Evolutionary conservation across 108 stramenopile species (phyloP).

Genomic region (Asterionellopsis glacialis): DNA sequence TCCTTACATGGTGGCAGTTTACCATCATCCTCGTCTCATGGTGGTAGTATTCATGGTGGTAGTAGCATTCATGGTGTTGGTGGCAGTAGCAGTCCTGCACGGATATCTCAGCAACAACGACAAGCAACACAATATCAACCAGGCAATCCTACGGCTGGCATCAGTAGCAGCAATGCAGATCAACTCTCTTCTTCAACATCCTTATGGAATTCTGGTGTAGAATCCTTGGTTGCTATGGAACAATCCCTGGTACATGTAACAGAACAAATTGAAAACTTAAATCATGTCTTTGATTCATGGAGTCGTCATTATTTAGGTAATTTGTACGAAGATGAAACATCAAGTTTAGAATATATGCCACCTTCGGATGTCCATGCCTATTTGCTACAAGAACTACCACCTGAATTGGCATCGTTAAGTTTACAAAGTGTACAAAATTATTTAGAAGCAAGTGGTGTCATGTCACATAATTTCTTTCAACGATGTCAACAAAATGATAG

Average conservation of each 20-base stretch:
- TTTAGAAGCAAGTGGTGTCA: conserved; percentile 28
- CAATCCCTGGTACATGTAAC: conserved; percentile 38
- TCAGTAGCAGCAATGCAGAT: neutral
- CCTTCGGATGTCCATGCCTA: conserved; percentile 1
- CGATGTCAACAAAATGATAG: neutral
- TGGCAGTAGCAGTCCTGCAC: too few relatives aligned
- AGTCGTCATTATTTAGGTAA: conserved; percentile 40
- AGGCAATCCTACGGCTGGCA: too few relatives aligned
- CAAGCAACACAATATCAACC: too few relatives aligned
- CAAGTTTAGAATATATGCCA: conserved; percentile 2
- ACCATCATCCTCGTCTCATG: conserved; percentile 2
- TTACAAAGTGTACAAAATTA: conserved; percentile 29
- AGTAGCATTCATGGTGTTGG: too few relatives aligned
- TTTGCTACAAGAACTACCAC: conserved; percentile 22
- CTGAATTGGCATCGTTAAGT: conserved; percentile 22
- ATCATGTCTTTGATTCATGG: conserved; percentile 38
- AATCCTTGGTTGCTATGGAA: conserved; percentile 35
- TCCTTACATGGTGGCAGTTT: conserved; percentile 21
- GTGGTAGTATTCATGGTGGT: conserved; percentile 2
- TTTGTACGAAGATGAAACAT: conserved; percentile 21
- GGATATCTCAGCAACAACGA: too few relatives aligned
- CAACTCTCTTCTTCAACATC: conserved; percentile 8
- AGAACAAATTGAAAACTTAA: conserved; percentile 46
- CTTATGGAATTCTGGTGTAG: conserved; percentile 15
- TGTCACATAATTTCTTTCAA: conserved; percentile 30